Evolutionary conservation across 345 rosid species (phyloP).

Genomic region (Kernera saxatilis): DNA sequence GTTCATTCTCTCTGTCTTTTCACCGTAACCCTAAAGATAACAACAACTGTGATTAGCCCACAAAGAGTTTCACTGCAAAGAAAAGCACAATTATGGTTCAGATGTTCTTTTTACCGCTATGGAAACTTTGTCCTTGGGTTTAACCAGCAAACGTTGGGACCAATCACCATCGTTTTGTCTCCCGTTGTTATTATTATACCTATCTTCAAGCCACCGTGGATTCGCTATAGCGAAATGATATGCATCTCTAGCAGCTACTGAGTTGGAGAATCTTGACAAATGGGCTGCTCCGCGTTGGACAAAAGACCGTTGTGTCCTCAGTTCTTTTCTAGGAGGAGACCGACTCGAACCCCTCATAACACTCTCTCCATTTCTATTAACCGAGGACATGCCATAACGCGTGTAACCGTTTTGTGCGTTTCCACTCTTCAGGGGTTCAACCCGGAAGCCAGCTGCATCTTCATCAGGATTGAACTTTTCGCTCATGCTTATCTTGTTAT

Average conservation of each 20-base stretch:
- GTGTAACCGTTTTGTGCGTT: conserved; percentile 21
- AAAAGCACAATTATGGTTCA: neutral
- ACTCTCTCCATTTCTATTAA: conserved; percentile 29
- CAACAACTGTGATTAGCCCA: neutral
- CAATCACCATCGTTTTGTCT: conserved; percentile 34
- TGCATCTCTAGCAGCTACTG: conserved; percentile 71
- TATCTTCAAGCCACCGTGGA: conserved; percentile 40
- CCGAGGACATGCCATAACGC: conserved; percentile 30
- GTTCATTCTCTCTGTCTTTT: conserved; percentile 44
- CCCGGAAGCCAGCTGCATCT: conserved; percentile 35
- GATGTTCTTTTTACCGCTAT: conserved; percentile 35
- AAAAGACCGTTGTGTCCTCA: conserved; percentile 50
- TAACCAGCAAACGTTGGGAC: conserved; percentile 44
- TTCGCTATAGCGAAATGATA: conserved; percentile 43
- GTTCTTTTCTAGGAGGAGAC: conserved; percentile 30
- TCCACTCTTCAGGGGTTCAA: conserved; percentile 38
- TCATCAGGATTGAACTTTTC: conserved; percentile 33
- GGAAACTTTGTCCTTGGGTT: conserved; percentile 34
- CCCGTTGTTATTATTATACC: neutral
- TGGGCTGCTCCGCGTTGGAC: conserved; percentile 40
- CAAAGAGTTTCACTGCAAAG: conserved; percentile 5
- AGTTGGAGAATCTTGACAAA: conserved; percentile 71
- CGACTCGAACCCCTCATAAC: conserved; percentile 25
- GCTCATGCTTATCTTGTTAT: conserved; percentile 31
- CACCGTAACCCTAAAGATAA: conserved; percentile 30